These are phyloP conservation scores for Isabelozyma heimii DNA, from an alignment of 805 yeast genomes.

Conservation along the genomic window DNA sequence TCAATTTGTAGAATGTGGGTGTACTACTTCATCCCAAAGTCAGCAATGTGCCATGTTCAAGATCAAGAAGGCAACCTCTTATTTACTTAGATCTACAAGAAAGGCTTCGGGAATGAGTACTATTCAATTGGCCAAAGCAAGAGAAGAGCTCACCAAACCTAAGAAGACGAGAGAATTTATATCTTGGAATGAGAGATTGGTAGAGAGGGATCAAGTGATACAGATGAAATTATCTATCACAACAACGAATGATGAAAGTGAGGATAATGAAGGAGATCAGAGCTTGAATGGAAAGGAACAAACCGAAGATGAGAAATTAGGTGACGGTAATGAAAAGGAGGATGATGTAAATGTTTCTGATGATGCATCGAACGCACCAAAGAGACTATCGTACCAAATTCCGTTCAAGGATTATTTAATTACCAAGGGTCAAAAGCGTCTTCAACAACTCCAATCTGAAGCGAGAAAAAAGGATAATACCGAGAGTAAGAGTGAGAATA, in stretches of 20 bases:
- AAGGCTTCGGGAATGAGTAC: conserved; percentile 43
- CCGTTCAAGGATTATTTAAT: conserved; percentile 25
- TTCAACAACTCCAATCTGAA: conserved; percentile 2
- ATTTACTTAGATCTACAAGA: conserved; percentile 57
- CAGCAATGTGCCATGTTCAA: conserved; percentile 56
- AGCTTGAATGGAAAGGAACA: too few relatives aligned
- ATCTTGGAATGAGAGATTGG: conserved; percentile 35
- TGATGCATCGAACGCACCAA: conserved; percentile 5
- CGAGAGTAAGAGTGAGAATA: neutral
- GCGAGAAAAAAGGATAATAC: neutral
- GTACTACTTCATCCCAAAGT: conserved; percentile 39
- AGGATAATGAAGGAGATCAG: conserved; percentile 2
- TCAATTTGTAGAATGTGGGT: conserved; percentile 63
- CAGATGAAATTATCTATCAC: conserved; percentile 18
- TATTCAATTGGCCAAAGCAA: conserved; percentile 31
- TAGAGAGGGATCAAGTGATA: conserved; percentile 25
- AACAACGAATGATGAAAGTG: conserved; percentile 18
- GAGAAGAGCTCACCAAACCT: conserved; percentile 36
- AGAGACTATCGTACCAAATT: conserved; percentile 9
- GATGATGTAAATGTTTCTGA: conserved; percentile 1
- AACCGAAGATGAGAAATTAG: neutral
- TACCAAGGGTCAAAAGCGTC: conserved; percentile 12
- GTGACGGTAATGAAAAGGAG: neutral
- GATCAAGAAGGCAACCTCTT: conserved; percentile 60
- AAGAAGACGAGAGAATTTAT: conserved; percentile 26